These are phyloP conservation scores for Nitzschia sp. DNA, from an alignment of 108 stramenopile genomes.

Conservation along the genomic window DNA sequence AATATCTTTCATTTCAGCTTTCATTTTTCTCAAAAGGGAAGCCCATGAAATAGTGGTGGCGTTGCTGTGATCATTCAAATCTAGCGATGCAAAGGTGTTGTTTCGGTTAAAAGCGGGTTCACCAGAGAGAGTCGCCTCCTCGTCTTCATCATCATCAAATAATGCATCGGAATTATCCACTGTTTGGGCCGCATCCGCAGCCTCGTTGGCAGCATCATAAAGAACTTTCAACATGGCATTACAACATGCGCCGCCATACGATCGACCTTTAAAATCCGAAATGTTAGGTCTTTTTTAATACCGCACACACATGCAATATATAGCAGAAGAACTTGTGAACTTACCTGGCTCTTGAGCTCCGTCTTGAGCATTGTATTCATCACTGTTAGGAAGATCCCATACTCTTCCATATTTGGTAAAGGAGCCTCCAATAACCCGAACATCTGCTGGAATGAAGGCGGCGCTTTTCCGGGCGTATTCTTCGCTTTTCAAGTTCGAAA, in stretches of 20 bases:
- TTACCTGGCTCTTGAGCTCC: constrained; percentile 61
- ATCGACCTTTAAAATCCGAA: constrained; percentile 46
- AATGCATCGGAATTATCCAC: constrained; percentile 32
- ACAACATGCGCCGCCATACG: constrained; percentile 78
- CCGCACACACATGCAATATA: not conserved
- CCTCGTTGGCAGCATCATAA: constrained; percentile 80
- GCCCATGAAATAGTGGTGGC: constrained; percentile 67
- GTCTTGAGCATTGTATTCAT: constrained; percentile 64
- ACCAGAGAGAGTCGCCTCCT: constrained; percentile 38
- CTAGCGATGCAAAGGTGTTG: constrained; percentile 53
- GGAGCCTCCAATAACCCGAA: constrained; percentile 74
- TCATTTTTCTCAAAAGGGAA: constrained; percentile 80
- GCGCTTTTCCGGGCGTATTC: constrained; percentile 80
- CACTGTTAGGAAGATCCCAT: constrained; percentile 81
- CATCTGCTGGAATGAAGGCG: constrained; percentile 82
- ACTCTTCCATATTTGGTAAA: constrained; percentile 72
- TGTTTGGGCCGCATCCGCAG: constrained; percentile 23
- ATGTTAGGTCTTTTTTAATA: not conserved
- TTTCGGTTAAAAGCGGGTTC: constrained; percentile 29
- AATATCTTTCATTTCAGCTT: constrained; percentile 75
- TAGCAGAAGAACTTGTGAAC: constrained; percentile 11
- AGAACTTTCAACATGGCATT: constrained; percentile 86
- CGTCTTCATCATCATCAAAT: constrained; percentile 83
- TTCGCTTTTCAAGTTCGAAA: constrained; percentile 62
- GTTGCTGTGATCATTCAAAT: constrained; percentile 47